phyloP scores from a whole-genome alignment of 306 rosid species.

The Gastrolobium bilobum region DNA sequence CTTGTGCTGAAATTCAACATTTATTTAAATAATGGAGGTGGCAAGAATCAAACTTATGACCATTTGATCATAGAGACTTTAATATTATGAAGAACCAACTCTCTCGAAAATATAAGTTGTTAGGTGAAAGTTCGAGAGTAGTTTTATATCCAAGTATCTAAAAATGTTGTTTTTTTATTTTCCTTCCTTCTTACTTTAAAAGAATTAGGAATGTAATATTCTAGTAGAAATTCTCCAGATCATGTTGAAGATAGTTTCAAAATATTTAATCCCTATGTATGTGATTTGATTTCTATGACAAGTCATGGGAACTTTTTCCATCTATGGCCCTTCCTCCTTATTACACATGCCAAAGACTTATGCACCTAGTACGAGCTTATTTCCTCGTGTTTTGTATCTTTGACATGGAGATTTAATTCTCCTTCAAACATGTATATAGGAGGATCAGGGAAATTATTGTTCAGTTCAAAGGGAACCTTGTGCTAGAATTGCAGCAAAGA shows the following conservation, averaged over 20 bases:
- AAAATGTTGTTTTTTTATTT: constrained; percentile 33
- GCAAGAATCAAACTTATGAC: not conserved
- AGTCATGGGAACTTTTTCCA: constrained; percentile 32
- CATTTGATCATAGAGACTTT: constrained; percentile 18
- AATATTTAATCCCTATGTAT: constrained; percentile 10
- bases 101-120: constrained; percentile 11
- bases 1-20: constrained; percentile 42
- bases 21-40: constrained; percentile 17
- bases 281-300: constrained; percentile 9
- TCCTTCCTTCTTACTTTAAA: constrained; percentile 34
- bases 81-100: constrained; percentile 17
- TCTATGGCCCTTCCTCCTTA: constrained; percentile 17
- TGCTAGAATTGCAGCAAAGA: constrained; percentile 99
- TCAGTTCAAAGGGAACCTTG: constrained; percentile 87
- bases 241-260: constrained; percentile 35
- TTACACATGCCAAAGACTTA: not conserved
- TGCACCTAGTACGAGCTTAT: constrained; percentile 28
- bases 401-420: constrained; percentile 46
- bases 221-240: not conserved
- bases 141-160: constrained; percentile 17
- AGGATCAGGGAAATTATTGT: constrained; percentile 78
- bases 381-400: constrained; percentile 32
- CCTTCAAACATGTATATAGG: constrained; percentile 60
- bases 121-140: constrained; percentile 1
- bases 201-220: constrained; percentile 35